Evolutionary conservation across 352 stramenopile species (phyloP), one percentile per base, ranked within the genome.

Genomic region (Pythium utonaiense): DNA sequence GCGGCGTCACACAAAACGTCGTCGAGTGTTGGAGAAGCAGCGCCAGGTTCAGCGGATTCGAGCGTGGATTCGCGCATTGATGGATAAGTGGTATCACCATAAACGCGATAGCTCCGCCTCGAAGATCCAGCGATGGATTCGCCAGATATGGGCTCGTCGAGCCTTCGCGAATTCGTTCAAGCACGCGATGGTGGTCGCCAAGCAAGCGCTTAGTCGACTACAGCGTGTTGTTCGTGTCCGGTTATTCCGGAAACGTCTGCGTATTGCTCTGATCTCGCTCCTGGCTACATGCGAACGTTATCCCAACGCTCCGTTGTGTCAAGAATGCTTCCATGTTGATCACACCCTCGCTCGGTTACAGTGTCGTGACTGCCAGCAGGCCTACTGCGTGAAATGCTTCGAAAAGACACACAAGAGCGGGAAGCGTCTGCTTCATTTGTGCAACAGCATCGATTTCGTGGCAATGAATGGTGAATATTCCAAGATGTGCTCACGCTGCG

Each of bases 371-470:
- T 81, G 73, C 19, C 17, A 40, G 7, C 66, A 75, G 38, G 56
- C 57, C 6, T 67, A 68, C 27, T 82, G 74, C 14, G 42, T 30
- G 0, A 16, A 57, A 0, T 82, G 74, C 28, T 76, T 73, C 8
- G 6, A 31, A 3, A 66, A 53, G 27, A 21, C 53, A 1, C 74
- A 82, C 53, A 45, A 48, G 22, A 67, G 53, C 41, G 69, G 70
- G 4, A 82, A 79, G 22, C 62, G 74, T 4, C 40, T 71, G 49
- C 62, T 67, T 19, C 74, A 82, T 42, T n/a, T 79, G 19, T 57
- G 55, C 1, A 57, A 79, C 21, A 57, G 17, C 1, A 69, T 82
- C 19, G 74, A 82, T 21, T 40, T 70, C 5, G n/a, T 45, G 3
- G 53, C 58, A 1, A 63, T 78, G 41, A 72, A 69, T 45, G 14